Conservation (phyloP, 768 basidiomycete species). For the Inosperma sp. region DNA sequence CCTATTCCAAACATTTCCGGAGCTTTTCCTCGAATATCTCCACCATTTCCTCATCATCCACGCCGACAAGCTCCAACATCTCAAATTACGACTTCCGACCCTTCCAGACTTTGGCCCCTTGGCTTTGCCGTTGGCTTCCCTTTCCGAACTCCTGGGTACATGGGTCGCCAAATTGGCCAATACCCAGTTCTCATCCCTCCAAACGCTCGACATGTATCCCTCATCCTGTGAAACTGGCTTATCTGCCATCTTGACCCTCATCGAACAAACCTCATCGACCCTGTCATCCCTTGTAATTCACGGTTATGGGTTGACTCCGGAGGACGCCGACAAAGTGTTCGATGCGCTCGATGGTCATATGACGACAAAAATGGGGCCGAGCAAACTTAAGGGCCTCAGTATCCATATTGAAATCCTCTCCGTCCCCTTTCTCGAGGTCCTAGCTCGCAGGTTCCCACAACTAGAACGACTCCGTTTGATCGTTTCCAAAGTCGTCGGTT, state of each 20-base stretch:
- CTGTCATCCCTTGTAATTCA: slow-evolving; percentile 27
- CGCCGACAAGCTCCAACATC: not conserved
- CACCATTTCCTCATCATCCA: slow-evolving; percentile 1
- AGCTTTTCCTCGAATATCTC: not conserved
- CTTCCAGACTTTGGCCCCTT: not conserved
- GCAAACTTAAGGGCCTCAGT: slow-evolving; percentile 23
- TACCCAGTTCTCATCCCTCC: not conserved
- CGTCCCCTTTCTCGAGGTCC: slow-evolving; percentile 27
- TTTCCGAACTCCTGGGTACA: not conserved
- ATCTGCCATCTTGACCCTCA: not conserved
- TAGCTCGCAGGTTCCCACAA: slow-evolving; percentile 25
- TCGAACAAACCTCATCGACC: not conserved
- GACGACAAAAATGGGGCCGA: not conserved
- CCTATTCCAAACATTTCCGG: not conserved
- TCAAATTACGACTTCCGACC: not conserved
- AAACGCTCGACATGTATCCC: slow-evolving; percentile 1
- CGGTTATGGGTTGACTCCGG: slow-evolving; percentile 33
- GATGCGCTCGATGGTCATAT: slow-evolving; percentile 21
- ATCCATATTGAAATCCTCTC: slow-evolving; percentile 31
- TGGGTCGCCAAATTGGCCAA: not conserved
- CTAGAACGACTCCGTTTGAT: slow-evolving; percentile 27
- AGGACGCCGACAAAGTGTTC: slow-evolving; percentile 26
- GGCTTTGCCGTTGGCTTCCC: not conserved
- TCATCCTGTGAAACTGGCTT: not conserved
- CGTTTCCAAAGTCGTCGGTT: slow-evolving; percentile 23